Evolutionary conservation across 495 filamentous ascomycete species (phyloP).

Genomic region (Lasiosphaeriaceae sp.): DNA sequence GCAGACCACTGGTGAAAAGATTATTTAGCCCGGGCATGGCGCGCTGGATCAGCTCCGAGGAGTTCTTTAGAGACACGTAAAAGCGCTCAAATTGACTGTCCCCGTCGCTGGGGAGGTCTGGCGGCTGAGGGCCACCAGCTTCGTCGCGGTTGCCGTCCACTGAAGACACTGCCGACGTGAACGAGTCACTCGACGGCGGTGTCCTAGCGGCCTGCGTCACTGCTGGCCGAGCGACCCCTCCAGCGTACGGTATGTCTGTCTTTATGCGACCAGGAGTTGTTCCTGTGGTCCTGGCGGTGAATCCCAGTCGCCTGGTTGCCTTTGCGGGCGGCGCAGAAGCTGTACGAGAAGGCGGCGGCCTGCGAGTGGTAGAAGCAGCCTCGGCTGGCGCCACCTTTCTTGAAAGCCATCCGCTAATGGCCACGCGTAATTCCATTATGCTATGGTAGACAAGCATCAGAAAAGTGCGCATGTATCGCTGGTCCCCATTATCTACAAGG

Average conservation of each 20-base stretch:
- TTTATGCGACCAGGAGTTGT: constrained; percentile 11
- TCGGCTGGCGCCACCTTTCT: not conserved
- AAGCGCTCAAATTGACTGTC: constrained; percentile 75
- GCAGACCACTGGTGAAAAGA: constrained; percentile 53
- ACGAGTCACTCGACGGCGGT: constrained; percentile 71
- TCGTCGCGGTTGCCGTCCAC: not conserved
- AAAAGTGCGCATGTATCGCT: constrained; percentile 70
- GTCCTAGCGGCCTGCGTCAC: constrained; percentile 13
- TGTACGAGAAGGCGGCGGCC: not conserved
- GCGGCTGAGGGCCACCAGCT: not conserved
- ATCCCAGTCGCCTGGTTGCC: not conserved
- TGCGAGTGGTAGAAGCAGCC: not conserved
- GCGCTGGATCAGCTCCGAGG: constrained; percentile 59
- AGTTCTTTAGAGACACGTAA: constrained; percentile 60
- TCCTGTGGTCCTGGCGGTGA: not conserved
- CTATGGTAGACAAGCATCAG: constrained; percentile 75
- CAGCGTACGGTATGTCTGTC: constrained; percentile 22
- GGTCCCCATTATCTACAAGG: constrained; percentile 67
- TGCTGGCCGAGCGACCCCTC: not conserved
- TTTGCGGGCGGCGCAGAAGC: too few species aligned
- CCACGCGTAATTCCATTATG: constrained; percentile 63
- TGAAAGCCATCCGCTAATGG: constrained; percentile 18
- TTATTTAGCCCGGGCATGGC: constrained; percentile 58
- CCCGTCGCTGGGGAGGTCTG: constrained; percentile 15
- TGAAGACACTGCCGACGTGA: constrained; percentile 53